Conservation (phyloP, 164 flowering plant genomes). For the Vitis rotundifolia region DNA sequence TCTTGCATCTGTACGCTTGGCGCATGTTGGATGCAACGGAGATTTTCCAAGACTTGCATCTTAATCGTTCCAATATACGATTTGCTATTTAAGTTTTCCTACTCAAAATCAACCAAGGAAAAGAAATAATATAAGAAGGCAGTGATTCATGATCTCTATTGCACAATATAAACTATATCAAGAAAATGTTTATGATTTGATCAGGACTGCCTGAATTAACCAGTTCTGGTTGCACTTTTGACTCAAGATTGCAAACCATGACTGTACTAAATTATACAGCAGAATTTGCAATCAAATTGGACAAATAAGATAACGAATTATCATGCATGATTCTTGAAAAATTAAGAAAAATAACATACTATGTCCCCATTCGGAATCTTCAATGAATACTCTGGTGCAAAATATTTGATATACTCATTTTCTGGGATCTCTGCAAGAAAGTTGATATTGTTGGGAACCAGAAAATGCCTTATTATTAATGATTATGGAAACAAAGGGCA, state of each 20-base stretch:
- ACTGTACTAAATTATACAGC: too few relatives aligned
- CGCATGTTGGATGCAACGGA: slow-evolving; percentile 90
- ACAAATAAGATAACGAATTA: too few relatives aligned
- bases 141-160: background rate
- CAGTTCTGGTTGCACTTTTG: too few relatives aligned
- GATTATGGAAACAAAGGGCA: too few relatives aligned
- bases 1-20: slow-evolving; percentile 99
- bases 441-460: background rate
- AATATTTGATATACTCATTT: slow-evolving; percentile 85
- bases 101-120: slow-evolving; percentile 23
- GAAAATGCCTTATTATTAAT: too few relatives aligned
- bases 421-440: slow-evolving; percentile 91
- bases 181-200: too few relatives aligned
- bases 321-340: background rate
- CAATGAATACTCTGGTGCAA: slow-evolving; percentile 79
- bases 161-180: too few relatives aligned
- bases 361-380: slow-evolving; percentile 74
- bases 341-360: slow-evolving; percentile 41
- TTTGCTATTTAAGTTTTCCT: slow-evolving; percentile 94
- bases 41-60: slow-evolving; percentile 91
- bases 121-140: background rate
- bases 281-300: too few relatives aligned
- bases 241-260: too few relatives aligned
- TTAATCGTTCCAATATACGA: slow-evolving; percentile 84
- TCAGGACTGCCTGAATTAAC: too few relatives aligned